Conservation (phyloP, 176 grass and related monocot genomes). For the Saccharum spontaneum region DNA sequence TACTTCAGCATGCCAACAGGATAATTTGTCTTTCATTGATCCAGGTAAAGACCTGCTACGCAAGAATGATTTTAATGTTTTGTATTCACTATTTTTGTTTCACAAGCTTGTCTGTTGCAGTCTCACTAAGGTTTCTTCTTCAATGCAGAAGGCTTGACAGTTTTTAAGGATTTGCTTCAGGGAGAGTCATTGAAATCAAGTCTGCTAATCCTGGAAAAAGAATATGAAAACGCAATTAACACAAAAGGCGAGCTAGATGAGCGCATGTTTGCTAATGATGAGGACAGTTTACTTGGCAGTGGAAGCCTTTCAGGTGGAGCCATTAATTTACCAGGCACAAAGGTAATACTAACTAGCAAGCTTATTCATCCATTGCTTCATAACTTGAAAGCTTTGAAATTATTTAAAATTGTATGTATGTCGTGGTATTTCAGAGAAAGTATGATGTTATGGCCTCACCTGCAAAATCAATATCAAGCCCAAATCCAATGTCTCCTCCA, state of each 20-base stretch:
- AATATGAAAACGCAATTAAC: conserved; percentile 77
- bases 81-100: conserved; percentile 16
- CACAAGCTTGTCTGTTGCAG: neutral
- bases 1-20: conserved; percentile 51
- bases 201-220: conserved; percentile 75
- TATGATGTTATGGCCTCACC: conserved; percentile 80
- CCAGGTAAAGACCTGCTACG: conserved; percentile 51
- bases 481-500: conserved; percentile 79
- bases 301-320: conserved; percentile 90
- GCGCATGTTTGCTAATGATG: conserved; percentile 86
- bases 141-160: conserved; percentile 70
- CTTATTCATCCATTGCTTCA: neutral
- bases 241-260: conserved; percentile 89
- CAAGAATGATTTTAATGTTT: conserved; percentile 23
- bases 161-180: conserved; percentile 84
- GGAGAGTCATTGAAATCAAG: conserved; percentile 64
- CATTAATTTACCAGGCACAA: conserved; percentile 73
- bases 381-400: neutral
- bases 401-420: conserved; percentile 1
- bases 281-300: conserved; percentile 85
- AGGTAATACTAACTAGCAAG: conserved; percentile 53
- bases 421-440: conserved; percentile 64
- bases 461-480: conserved; percentile 75
- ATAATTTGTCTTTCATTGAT: conserved; percentile 64
- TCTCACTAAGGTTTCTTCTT: conserved; percentile 22